Percentiles rank a stretch among this genome's conserved stretches.
These are phyloP conservation scores for Cystobasidium ongulense DNA, from an alignment of 768 basidiomycete genomes.

Conservation along the genomic window DNA sequence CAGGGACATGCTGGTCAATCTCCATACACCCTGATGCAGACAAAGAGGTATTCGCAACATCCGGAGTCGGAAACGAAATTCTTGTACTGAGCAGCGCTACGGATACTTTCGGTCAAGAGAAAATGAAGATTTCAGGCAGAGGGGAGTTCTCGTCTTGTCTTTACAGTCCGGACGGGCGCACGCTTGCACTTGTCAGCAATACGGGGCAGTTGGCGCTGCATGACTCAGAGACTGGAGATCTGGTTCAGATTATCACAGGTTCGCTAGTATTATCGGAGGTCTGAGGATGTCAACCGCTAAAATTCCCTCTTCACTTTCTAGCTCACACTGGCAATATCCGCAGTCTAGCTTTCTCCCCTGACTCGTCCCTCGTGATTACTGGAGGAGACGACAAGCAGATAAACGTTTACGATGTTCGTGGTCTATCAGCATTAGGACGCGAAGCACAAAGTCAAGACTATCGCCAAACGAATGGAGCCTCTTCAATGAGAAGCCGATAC, in stretches of 20 bases:
- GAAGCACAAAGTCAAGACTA: slow-evolving; percentile 2
- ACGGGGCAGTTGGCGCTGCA: slow-evolving; percentile 19
- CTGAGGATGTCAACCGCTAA: too few species aligned
- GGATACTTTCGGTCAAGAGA: slow-evolving; percentile 18
- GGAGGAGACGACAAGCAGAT: slow-evolving; percentile 32
- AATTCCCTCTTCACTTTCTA: background rate
- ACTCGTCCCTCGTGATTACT: slow-evolving; percentile 6
- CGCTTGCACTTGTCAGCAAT: background rate
- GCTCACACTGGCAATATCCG: slow-evolving; percentile 27
- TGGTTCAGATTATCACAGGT: slow-evolving; percentile 13
- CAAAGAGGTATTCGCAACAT: slow-evolving; percentile 8
- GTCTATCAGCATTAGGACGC: background rate
- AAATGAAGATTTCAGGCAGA: slow-evolving; percentile 4
- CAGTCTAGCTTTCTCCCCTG: slow-evolving; percentile 8
- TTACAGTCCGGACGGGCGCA: slow-evolving; percentile 26
- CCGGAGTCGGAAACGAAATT: background rate
- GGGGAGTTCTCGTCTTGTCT: slow-evolving; percentile 5
- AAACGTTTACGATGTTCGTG: slow-evolving; percentile 18
- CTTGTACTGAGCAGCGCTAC: background rate
- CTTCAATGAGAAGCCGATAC: slow-evolving; percentile 10
- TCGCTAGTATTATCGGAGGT: too few species aligned
- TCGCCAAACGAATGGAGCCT: slow-evolving; percentile 1
- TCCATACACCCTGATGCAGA: slow-evolving; percentile 23
- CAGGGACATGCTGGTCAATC: slow-evolving; percentile 14
- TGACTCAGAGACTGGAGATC: slow-evolving; percentile 13